These are phyloP conservation scores for Geotrichum reessii DNA, from an alignment of 1,139 yeast species.

Conservation along the genomic window DNA sequence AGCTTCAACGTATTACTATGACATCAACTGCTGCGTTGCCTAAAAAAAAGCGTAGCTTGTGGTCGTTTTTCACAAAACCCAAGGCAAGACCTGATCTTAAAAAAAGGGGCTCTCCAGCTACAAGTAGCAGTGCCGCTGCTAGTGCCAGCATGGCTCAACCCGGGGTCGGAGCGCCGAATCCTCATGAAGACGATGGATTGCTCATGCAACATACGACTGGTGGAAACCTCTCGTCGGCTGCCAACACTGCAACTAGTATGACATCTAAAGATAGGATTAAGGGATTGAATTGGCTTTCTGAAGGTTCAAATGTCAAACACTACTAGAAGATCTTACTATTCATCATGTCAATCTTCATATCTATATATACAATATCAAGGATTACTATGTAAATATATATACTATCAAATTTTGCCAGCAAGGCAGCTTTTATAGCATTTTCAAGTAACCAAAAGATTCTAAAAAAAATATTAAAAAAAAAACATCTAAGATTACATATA, in stretches of 20 bases:
- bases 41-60: background rate
- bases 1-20: constrained; percentile 61
- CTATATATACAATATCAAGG: background rate
- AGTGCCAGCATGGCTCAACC: background rate
- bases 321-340: background rate
- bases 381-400: background rate
- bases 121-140: background rate
- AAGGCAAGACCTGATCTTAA: background rate
- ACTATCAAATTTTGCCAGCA: background rate
- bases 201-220: background rate
- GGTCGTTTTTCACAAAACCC: background rate
- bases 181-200: background rate
- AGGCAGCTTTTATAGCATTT: background rate
- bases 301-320: constrained; percentile 1
- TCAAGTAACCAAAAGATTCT: background rate
- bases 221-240: background rate
- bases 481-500: too few species aligned
- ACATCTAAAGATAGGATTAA: background rate
- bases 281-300: constrained; percentile 5
- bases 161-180: background rate
- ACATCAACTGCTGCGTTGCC: constrained; percentile 36
- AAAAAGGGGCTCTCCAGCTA: background rate
- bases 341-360: background rate
- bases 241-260: background rate
- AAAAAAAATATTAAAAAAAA: too few species aligned